Base-by-base conservation (phyloP, 2,329 filamentous ascomycete species). In the Xylaria polymorpha region DNA sequence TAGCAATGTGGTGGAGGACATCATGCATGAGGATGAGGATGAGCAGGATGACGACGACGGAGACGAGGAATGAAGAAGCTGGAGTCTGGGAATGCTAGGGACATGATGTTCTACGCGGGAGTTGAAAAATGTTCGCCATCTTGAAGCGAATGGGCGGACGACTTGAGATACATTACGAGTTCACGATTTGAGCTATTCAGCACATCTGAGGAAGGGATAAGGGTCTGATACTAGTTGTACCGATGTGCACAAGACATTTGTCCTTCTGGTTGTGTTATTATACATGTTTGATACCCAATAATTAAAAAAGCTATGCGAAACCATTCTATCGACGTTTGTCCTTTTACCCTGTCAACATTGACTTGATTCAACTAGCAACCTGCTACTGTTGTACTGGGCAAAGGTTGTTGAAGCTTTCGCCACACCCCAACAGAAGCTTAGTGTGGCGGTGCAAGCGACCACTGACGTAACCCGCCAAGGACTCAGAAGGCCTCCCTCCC, bases 1-100 rank as follows among this genome's bases (percentile, higher is more conserved):
- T 58, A 83, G 79, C 65, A 79, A 79, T 64, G 57, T 78, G 44
- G 78, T 77, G 1, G 79, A 80, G 50, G 75, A 78, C 46, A 77
- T 79, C 35, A 78, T 81, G 71, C 67, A 74, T 12, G 72, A 76
- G 48, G 75, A 74, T 2, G 74, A 73, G 14, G 76, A 76, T 7
- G 77, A 74, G 2, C 78, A 76, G 29, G 76, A 74, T 0, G 75
- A 77, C 61, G 70, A 76, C 22, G 76, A 77, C 61, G 68, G 76
- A 67, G 72, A 80, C 66, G 74, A 77, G 68, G 73, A 77, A 61
- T 60, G 51, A 72, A 39, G 7, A 43, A 48, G 18, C 10, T 0
- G 12, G 25, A 51, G 37, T 14, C 1, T n/a, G 18, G 18, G 44
- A 43, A n/a, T 3, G 15, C 46, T 1, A 51, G 9, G 8, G 46